phyloP scores from a whole-genome alignment of 192 early-diverging fungal species.

The Backusella australiensis region DNA sequence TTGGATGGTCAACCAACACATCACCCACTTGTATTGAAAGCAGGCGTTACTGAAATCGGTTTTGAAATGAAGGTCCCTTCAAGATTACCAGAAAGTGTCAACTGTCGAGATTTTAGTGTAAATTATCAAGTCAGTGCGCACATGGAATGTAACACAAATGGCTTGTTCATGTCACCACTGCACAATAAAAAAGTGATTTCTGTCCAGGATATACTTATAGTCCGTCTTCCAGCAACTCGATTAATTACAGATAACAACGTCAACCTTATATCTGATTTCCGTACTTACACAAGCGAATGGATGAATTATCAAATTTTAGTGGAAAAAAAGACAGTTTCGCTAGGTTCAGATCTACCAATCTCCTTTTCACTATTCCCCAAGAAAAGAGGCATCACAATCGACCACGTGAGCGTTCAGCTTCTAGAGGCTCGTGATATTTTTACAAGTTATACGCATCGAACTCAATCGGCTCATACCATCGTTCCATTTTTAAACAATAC shows the following conservation, averaged over 20 bases:
- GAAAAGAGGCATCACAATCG: not conserved
- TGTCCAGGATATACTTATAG: not conserved
- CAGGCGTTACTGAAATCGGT: not conserved
- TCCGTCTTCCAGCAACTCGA: not conserved
- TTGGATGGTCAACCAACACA: not conserved
- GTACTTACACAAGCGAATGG: not conserved
- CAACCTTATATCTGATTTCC: not conserved
- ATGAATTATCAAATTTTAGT: not conserved
- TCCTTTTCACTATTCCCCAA: not conserved
- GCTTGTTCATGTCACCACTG: not conserved
- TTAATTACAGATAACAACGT: not conserved
- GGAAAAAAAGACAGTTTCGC: not conserved
- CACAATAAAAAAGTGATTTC: not conserved
- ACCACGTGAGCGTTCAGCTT: not conserved
- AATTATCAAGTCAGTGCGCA: not conserved
- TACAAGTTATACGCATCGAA: not conserved
- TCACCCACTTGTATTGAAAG: not conserved
- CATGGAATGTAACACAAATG: not conserved
- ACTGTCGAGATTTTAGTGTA: not conserved
- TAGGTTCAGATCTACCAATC: not conserved
- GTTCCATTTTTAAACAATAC: not conserved
- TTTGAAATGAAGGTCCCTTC: slow-evolving; percentile 12
- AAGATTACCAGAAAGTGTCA: slow-evolving; percentile 6
- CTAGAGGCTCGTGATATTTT: not conserved
- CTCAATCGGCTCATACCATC: not conserved